phyloP scores from a whole-genome alignment of 306 rosid species.

The Castanea sativa region DNA sequence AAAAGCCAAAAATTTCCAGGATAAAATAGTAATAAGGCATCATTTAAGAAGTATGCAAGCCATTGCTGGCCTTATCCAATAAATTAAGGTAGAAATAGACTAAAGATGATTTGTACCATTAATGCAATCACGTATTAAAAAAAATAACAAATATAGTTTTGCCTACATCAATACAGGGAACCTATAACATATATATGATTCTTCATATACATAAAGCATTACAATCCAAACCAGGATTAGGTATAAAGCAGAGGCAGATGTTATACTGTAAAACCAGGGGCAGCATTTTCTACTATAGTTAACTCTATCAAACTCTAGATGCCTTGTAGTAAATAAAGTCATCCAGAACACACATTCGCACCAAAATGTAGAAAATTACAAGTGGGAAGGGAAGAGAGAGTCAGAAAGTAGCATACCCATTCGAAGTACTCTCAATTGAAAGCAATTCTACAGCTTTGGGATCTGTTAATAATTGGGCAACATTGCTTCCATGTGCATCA shows the following conservation, averaged over 20 bases:
- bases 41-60: too few species aligned
- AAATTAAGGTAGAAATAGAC: too few species aligned
- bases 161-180: too few species aligned
- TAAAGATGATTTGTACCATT: too few species aligned
- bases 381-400: neutral
- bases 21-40: too few species aligned
- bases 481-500: conserved; percentile 21
- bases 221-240: too few species aligned
- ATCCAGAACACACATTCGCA: neutral
- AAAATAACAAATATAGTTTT: too few species aligned
- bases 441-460: conserved; percentile 24
- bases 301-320: neutral
- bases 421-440: conserved; percentile 23
- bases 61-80: too few species aligned
- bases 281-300: neutral
- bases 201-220: too few species aligned
- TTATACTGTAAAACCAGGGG: neutral
- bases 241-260: neutral
- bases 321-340: neutral
- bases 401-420: conserved; percentile 40
- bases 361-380: neutral
- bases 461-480: conserved; percentile 19
- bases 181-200: too few species aligned
- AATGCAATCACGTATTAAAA: too few species aligned
- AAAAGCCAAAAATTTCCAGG: too few species aligned